Evolutionary conservation across 2,329 filamentous ascomycete species (phyloP).

Genomic region (Penicillium sp.): DNA sequence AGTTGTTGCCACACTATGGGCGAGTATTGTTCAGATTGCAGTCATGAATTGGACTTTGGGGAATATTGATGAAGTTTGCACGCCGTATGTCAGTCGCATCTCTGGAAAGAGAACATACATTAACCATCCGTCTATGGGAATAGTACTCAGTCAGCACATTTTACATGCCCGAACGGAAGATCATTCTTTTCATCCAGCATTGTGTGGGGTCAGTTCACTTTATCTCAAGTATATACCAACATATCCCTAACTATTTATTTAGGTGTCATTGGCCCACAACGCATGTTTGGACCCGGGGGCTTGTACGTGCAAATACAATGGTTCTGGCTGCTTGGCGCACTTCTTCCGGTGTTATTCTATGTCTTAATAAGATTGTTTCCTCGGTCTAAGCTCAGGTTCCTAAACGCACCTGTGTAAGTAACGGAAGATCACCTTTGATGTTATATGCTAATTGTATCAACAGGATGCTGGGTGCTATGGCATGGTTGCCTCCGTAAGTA

Average conservation of each 20-base stretch:
- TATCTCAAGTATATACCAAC: neutral
- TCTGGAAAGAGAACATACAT: constrained; percentile 5
- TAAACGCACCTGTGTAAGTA: constrained; percentile 55
- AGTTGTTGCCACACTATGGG: constrained; percentile 47
- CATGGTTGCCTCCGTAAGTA: constrained; percentile 46
- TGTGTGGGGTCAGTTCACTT: constrained; percentile 58
- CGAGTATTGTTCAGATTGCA: constrained; percentile 45
- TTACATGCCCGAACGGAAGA: constrained; percentile 54
- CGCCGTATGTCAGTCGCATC: constrained; percentile 23
- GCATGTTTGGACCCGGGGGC: constrained; percentile 62
- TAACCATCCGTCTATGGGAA: neutral
- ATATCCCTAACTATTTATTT: constrained; percentile 42
- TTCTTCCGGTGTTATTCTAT: constrained; percentile 59
- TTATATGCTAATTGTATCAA: neutral
- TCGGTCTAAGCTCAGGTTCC: constrained; percentile 59
- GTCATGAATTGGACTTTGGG: constrained; percentile 48
- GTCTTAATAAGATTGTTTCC: constrained; percentile 58
- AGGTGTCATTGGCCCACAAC: constrained; percentile 63
- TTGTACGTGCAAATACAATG: constrained; percentile 62
- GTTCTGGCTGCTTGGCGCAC: constrained; percentile 66
- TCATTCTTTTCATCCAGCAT: constrained; percentile 65
- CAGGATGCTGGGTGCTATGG: constrained; percentile 29
- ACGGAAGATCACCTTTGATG: neutral
- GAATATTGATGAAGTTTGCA: constrained; percentile 45
- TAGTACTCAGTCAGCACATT: constrained; percentile 50